Evolutionary conservation across 176 grass and related monocot species (phyloP).

Genomic region (Saccharum officinarum): DNA sequence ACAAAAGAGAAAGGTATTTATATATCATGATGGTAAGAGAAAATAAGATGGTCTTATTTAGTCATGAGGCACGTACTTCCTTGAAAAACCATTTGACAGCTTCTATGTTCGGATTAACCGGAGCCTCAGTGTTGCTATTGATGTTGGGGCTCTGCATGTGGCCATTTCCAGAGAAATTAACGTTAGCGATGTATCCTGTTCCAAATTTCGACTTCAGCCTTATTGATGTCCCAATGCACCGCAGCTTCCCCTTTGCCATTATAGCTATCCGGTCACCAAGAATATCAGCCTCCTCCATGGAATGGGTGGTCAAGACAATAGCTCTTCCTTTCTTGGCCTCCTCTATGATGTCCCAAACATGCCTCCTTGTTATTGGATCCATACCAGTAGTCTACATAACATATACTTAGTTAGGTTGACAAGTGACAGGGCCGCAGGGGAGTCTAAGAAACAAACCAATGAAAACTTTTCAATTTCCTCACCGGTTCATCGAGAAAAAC

Average conservation of each 20-base stretch:
- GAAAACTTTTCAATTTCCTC: slow-evolving; percentile 26
- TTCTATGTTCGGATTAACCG: slow-evolving; percentile 55
- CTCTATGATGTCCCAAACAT: slow-evolving; percentile 97
- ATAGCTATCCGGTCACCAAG: slow-evolving; percentile 92
- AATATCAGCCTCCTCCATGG: slow-evolving; percentile 98
- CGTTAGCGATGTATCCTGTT: slow-evolving; percentile 84
- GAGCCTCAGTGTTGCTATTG: slow-evolving; percentile 11
- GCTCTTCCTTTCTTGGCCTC: slow-evolving; percentile 96
- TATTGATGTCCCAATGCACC: slow-evolving; percentile 95
- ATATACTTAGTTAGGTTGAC: slow-evolving; percentile 29
- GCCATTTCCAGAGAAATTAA: slow-evolving; percentile 79
- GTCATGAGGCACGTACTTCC: slow-evolving; percentile 53
- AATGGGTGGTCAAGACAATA: slow-evolving; percentile 96
- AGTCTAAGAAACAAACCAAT: slow-evolving; percentile 6
- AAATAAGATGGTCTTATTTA: slow-evolving; percentile 4
- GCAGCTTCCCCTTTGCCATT: slow-evolving; percentile 95
- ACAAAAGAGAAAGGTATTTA: slow-evolving; percentile 26
- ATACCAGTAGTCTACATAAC: slow-evolving; percentile 86
- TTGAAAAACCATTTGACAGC: slow-evolving; percentile 83
- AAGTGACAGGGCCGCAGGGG: not conserved
- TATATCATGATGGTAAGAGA: not conserved
- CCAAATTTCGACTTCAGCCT: slow-evolving; percentile 93
- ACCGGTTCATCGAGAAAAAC: slow-evolving; percentile 98
- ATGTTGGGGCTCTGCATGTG: slow-evolving; percentile 48
- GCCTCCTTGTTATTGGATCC: slow-evolving; percentile 99